Evolutionary conservation across 2,329 filamentous ascomycete genomes (phyloP).

Genomic region (Paraphoma chrysanthemicola): DNA sequence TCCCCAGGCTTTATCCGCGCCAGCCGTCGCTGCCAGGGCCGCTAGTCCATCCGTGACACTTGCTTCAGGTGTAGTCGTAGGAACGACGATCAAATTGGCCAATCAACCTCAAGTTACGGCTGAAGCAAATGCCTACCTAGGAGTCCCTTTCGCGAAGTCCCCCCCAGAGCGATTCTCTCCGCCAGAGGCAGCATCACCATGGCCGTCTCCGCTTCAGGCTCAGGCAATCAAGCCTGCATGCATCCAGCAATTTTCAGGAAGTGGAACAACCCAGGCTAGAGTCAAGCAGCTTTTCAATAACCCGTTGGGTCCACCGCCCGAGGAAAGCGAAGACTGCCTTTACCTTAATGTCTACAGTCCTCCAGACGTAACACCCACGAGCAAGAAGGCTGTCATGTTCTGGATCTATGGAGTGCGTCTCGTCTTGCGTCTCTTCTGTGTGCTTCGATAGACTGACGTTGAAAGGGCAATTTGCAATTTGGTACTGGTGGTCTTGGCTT

Average conservation of each 20-base stretch:
- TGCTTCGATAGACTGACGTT: slow-evolving; percentile 11
- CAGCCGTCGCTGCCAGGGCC: not conserved
- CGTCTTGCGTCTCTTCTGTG: not conserved
- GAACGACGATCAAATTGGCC: slow-evolving; percentile 3
- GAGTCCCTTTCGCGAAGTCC: slow-evolving; percentile 22
- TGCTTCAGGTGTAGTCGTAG: slow-evolving; percentile 11
- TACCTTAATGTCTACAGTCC: slow-evolving; percentile 48
- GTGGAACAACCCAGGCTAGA: slow-evolving; percentile 16
- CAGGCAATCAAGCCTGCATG: slow-evolving; percentile 17
- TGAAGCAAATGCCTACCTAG: slow-evolving; percentile 19
- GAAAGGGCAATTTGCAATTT: slow-evolving; percentile 27
- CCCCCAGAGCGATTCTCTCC: slow-evolving; percentile 22
- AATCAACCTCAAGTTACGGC: slow-evolving; percentile 12
- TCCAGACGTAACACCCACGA: slow-evolving; percentile 5
- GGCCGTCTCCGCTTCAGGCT: slow-evolving; percentile 15
- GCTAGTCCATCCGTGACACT: slow-evolving; percentile 9
- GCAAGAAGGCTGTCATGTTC: slow-evolving; percentile 21
- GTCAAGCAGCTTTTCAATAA: slow-evolving; percentile 18
- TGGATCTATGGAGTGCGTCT: slow-evolving; percentile 9
- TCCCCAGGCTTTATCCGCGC: not conserved
- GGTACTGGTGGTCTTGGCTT: slow-evolving; percentile 17
- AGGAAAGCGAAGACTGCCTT: slow-evolving; percentile 48
- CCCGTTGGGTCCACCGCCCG: slow-evolving; percentile 9
- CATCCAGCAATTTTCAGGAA: slow-evolving; percentile 19
- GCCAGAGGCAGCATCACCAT: slow-evolving; percentile 17